Conservation (phyloP, 2,329 filamentous ascomycete species). For the Didymella pinodella region DNA sequence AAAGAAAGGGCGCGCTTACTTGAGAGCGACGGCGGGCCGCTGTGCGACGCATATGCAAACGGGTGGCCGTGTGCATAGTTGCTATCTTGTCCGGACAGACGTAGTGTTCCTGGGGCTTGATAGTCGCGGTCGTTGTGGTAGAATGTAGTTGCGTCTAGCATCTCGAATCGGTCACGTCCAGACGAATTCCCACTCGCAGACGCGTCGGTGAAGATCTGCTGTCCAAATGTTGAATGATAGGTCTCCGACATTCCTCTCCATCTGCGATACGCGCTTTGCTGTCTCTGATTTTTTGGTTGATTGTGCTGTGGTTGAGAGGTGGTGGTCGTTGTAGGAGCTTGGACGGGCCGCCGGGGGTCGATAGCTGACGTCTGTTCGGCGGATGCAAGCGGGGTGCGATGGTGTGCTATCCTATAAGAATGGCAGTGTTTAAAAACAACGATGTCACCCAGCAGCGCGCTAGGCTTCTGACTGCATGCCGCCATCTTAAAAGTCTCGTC, state of each 20-base stretch:
- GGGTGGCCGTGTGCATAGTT: constrained; percentile 27
- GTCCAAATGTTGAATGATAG: constrained; percentile 46
- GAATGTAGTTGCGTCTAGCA: constrained; percentile 39
- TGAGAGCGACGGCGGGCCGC: constrained; percentile 31
- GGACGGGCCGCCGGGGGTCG: constrained; percentile 26
- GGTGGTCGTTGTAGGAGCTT: constrained; percentile 30
- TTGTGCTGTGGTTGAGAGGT: constrained; percentile 22
- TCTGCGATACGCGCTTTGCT: constrained; percentile 36
- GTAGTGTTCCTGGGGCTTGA: constrained; percentile 29
- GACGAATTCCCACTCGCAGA: constrained; percentile 52
- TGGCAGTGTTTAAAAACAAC: constrained; percentile 20
- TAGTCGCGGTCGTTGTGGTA: constrained; percentile 38
- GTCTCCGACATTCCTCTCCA: constrained; percentile 50
- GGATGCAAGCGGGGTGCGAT: constrained; percentile 29
- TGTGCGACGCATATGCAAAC: constrained; percentile 35
- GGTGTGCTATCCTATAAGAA: constrained; percentile 43
- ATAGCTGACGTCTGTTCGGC: constrained; percentile 29
- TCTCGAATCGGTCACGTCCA: constrained; percentile 49
- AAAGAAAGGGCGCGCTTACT: constrained; percentile 29
- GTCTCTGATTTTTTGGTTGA: background rate
- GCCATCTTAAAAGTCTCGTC: constrained; percentile 30
- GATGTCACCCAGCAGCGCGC: constrained; percentile 31
- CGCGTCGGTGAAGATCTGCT: constrained; percentile 48
- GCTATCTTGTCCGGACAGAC: constrained; percentile 25
- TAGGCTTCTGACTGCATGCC: constrained; percentile 25